Evolutionary conservation across 306 rosid genomes (phyloP).

Genomic region (Boehmeria nivea): DNA sequence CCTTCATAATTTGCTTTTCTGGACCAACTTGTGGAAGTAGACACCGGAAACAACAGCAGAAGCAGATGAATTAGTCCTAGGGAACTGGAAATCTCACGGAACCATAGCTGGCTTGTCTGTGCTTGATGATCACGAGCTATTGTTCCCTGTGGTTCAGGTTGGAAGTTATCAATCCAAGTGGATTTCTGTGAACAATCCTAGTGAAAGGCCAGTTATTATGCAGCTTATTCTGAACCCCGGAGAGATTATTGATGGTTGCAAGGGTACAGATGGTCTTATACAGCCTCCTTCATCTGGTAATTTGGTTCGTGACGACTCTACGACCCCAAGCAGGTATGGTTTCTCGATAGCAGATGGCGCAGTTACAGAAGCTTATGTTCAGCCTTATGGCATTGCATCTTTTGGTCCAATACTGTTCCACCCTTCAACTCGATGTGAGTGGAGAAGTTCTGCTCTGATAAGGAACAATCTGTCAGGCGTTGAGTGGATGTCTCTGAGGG

Average conservation of each 20-base stretch:
- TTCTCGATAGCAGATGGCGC: slow-evolving; percentile 79
- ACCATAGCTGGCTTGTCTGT: slow-evolving; percentile 50
- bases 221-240: slow-evolving; percentile 85
- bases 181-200: slow-evolving; percentile 85
- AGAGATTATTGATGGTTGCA: slow-evolving; percentile 64
- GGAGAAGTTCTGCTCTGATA: slow-evolving; percentile 86
- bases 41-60: slow-evolving; percentile 36
- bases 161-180: slow-evolving; percentile 69
- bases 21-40: slow-evolving; percentile 49
- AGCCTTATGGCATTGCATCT: slow-evolving; percentile 51
- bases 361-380: slow-evolving; percentile 71
- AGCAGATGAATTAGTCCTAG: slow-evolving; percentile 71
- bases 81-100: slow-evolving; percentile 82
- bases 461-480: slow-evolving; percentile 95
- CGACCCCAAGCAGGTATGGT: slow-evolving; percentile 58
- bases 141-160: slow-evolving; percentile 68
- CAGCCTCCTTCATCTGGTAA: slow-evolving; percentile 60
- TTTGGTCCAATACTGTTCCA: slow-evolving; percentile 75
- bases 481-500: slow-evolving; percentile 71
- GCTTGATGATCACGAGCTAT: slow-evolving; percentile 60
- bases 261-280: slow-evolving; percentile 44
- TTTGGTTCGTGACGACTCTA: slow-evolving; percentile 48
- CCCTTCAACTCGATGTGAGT: slow-evolving; percentile 69
- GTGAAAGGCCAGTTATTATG: slow-evolving; percentile 66
- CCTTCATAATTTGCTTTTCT: slow-evolving; percentile 16